Evolutionary conservation across 2,329 filamentous ascomycete genomes (phyloP).

Genomic region (Phialocephala subalpina): DNA sequence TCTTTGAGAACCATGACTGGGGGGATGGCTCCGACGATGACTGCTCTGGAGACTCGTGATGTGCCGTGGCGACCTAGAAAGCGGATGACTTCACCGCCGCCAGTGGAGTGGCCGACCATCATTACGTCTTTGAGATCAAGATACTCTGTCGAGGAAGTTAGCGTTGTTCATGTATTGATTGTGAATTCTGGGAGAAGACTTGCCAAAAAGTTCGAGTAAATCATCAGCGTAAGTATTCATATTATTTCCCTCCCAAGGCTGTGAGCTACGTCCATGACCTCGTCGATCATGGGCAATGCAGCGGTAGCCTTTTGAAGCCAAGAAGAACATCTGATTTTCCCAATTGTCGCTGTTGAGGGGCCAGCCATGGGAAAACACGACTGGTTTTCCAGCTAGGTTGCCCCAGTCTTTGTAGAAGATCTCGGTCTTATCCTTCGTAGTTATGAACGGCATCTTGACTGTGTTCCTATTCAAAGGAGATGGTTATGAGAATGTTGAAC

Average conservation of each 20-base stretch:
- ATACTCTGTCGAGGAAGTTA: conserved; percentile 27
- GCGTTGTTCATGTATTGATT: too few relatives aligned
- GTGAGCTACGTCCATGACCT: conserved; percentile 50
- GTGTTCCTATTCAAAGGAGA: background rate
- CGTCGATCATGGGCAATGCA: conserved; percentile 48
- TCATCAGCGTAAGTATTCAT: conserved; percentile 51
- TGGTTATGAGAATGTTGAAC: background rate
- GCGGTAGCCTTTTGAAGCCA: conserved; percentile 48
- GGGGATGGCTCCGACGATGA: conserved; percentile 48
- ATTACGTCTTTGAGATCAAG: conserved; percentile 46
- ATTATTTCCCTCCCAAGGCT: conserved; percentile 50
- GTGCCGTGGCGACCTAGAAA: conserved; percentile 48
- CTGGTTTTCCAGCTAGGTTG: conserved; percentile 43
- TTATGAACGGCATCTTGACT: conserved; percentile 44
- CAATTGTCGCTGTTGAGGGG: conserved; percentile 50
- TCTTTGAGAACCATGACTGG: conserved; percentile 47
- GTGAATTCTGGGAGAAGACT: background rate
- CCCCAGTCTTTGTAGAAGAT: conserved; percentile 55
- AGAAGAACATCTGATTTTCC: conserved; percentile 50
- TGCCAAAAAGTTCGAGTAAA: conserved; percentile 45
- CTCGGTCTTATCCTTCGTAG: conserved; percentile 47
- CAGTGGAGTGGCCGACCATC: conserved; percentile 51
- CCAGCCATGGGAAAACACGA: conserved; percentile 51
- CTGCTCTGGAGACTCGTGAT: conserved; percentile 48
- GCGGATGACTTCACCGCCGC: conserved; percentile 51